A percentile compares a stretch with the other conserved stretches of the same genome.
These are phyloP conservation scores for Beauveria brongniartii DNA, from an alignment of 2,329 filamentous ascomycete species.

Conservation along the genomic window DNA sequence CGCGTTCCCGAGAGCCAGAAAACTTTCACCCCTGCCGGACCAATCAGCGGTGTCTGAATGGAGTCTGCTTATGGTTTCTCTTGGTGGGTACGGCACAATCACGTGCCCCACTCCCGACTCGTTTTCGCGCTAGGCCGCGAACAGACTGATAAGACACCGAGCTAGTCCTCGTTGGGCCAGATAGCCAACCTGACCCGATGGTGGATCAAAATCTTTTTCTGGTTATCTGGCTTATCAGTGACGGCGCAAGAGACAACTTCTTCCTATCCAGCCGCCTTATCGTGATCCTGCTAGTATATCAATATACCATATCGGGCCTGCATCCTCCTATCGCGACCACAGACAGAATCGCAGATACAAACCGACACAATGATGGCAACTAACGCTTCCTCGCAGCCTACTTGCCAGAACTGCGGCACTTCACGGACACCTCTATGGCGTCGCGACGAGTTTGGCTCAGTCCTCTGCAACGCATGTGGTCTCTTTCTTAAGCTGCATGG, in stretches of 20 bases:
- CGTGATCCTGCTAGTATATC: constrained; percentile 27
- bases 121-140: constrained; percentile 1
- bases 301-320: constrained; percentile 20
- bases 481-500: constrained; percentile 96
- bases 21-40: not conserved
- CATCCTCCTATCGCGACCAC: constrained; percentile 15
- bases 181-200: constrained; percentile 5
- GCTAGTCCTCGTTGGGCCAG: constrained; percentile 1
- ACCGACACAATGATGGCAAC: constrained; percentile 41
- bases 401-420: constrained; percentile 93
- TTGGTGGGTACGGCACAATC: constrained; percentile 17
- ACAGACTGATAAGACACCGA: not conserved
- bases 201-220: constrained; percentile 11
- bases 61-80: not conserved
- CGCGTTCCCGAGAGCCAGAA: not conserved
- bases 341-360: constrained; percentile 23
- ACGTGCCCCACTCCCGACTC: constrained; percentile 22
- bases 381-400: constrained; percentile 69
- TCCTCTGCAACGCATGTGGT: constrained; percentile 97
- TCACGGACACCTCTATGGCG: constrained; percentile 96
- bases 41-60: constrained; percentile 10
- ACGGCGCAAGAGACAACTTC: constrained; percentile 23
- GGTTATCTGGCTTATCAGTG: constrained; percentile 28
- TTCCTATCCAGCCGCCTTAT: constrained; percentile 30
- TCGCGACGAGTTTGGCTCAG: constrained; percentile 88